Conservation (phyloP, 2,329 filamentous ascomycete genomes). For the Sphaceloma murrayae region DNA sequence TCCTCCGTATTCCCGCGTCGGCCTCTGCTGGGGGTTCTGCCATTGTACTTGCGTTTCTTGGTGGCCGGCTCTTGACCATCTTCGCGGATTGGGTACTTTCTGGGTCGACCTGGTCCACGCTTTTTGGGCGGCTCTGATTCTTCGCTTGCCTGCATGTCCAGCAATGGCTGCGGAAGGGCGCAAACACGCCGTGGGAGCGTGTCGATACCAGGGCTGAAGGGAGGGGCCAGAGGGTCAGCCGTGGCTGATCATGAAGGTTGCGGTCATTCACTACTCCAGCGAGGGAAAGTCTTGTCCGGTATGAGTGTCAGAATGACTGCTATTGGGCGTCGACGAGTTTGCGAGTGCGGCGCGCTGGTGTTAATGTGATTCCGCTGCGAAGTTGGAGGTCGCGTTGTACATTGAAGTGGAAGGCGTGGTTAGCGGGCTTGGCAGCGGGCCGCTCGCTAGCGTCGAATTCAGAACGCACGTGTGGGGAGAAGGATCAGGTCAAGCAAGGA, state of each 20-base stretch:
- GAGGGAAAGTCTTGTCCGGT: not conserved
- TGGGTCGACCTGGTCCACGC: constrained; percentile 24
- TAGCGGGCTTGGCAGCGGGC: constrained; percentile 7
- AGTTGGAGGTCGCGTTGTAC: constrained; percentile 14
- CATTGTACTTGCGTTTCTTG: constrained; percentile 49
- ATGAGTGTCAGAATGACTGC: too few species aligned
- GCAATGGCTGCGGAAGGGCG: constrained; percentile 11
- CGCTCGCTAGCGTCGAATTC: not conserved
- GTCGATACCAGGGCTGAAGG: constrained; percentile 3
- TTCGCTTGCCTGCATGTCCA: constrained; percentile 7
- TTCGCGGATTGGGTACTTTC: constrained; percentile 23
- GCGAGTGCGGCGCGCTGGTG: too few species aligned
- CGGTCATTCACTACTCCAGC: constrained; percentile 2
- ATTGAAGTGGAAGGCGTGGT: constrained; percentile 8
- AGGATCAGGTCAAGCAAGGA: not conserved
- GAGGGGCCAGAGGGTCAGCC: constrained; percentile 7
- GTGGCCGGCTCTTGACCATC: constrained; percentile 34
- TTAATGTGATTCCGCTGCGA: not conserved
- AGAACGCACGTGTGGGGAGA: constrained; percentile 5
- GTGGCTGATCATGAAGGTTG: constrained; percentile 1
- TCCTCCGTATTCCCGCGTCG: constrained; percentile 18
- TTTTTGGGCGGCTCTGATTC: constrained; percentile 21
- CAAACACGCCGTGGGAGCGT: constrained; percentile 10
- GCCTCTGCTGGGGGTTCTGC: constrained; percentile 17
- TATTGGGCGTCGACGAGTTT: too few species aligned